Base-by-base conservation (phyloP, 2,329 filamentous ascomycete species). In the Colletotrichum caudatum region DNA sequence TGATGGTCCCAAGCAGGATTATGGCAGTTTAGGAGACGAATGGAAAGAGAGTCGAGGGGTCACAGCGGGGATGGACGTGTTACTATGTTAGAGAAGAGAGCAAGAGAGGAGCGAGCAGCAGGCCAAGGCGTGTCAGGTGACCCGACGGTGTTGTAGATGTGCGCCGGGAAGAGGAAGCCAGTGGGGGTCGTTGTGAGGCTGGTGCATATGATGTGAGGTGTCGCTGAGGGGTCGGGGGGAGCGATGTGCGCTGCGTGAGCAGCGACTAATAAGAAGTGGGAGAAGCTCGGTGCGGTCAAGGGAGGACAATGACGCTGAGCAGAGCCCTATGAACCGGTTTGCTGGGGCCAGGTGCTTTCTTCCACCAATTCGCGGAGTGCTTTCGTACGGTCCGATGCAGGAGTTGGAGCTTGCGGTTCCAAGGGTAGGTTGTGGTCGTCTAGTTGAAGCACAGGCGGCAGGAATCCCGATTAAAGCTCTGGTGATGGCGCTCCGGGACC, bases 151-250 rank as follows among this genome's bases (percentile, higher is more conserved):
- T 69, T 51, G 56, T 61, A 68, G 64, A 70, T 50, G 57, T 72
- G 56, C 46, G 50, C 62, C 61, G 44, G 70, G 70, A 60, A 56
- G 66, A 66, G 65, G 33, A 72, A 53, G 69, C 64, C 60, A 53
- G 69, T 72, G 69, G 72, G 71, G 72, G 61, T 66, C 64, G 64
- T 72, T 37, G 72, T 72, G 72, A 73, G 69, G 65, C 37, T 65
- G 64, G 59, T 44, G 69, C 65, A 60, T 72, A 72, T 23, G 69
- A 56, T 39, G 16, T 4, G 46, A 48, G 8, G 59, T 64, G 18
- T 64, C 65, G 48, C 59, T 46, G 39, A 48, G 64, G 62, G 44
- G 44, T 7, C 63, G 50, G 57, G 51, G 51, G 65, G 65, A 53
- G 65, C 39, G 59, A 64, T 69, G 50, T 64, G 65, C 65, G 59